phyloP scores from a whole-genome alignment of 2,329 filamentous ascomycete genomes.

The Clonostachys sp. region DNA sequence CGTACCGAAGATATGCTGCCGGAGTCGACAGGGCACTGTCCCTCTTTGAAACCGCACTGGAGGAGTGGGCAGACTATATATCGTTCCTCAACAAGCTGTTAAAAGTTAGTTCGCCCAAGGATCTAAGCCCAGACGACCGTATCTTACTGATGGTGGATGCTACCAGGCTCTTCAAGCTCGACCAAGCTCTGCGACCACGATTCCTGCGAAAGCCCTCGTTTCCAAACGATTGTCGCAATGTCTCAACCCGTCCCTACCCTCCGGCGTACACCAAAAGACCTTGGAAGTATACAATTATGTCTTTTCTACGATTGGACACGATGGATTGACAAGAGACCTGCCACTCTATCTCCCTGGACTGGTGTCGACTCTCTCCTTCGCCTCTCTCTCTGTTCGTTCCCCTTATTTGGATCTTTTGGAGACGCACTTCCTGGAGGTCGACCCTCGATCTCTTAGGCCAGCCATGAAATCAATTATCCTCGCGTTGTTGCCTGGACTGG shows the following conservation, averaged over 20 bases:
- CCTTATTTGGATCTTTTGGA: conserved; percentile 83
- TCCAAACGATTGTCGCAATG: conserved; percentile 93
- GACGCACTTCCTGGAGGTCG: conserved; percentile 68
- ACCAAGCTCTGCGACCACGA: conserved; percentile 62
- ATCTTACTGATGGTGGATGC: conserved; percentile 1
- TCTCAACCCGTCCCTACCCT: conserved; percentile 86
- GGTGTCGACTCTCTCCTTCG: conserved; percentile 86
- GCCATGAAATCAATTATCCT: conserved; percentile 88
- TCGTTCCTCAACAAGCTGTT: conserved; percentile 88
- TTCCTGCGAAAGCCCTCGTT: conserved; percentile 79
- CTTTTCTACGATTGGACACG: conserved; percentile 78
- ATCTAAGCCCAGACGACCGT: neutral
- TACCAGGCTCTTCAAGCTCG: conserved; percentile 80
- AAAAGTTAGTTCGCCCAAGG: conserved; percentile 53
- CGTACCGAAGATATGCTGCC: conserved; percentile 83
- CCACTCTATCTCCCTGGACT: conserved; percentile 86
- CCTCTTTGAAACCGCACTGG: conserved; percentile 86
- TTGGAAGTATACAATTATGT: conserved; percentile 90
- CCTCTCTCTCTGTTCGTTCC: conserved; percentile 84
- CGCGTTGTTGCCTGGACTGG: conserved; percentile 82
- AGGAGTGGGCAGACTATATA: conserved; percentile 99
- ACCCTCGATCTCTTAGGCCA: conserved; percentile 69
- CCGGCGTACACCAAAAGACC: conserved; percentile 95
- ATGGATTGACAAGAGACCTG: conserved; percentile 77
- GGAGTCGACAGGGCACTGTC: conserved; percentile 83